Base-by-base conservation (phyloP, 2,329 filamentous ascomycete species). In the Colletotrichum orbiculare region DNA sequence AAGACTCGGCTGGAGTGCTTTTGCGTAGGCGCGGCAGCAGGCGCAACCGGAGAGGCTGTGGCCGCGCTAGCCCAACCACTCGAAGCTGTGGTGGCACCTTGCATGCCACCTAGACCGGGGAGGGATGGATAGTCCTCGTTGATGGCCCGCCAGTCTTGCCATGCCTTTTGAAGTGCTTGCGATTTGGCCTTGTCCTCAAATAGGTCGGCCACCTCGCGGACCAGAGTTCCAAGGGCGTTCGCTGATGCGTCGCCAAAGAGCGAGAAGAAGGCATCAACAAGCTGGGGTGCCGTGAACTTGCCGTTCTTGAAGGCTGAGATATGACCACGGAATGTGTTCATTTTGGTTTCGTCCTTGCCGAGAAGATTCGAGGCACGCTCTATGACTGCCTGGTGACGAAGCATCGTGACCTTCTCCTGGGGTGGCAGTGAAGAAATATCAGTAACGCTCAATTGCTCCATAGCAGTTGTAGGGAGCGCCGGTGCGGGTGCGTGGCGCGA, bases 61-160 rank as follows among this genome's bases (percentile, higher is more conserved):
- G 87, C 87, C 0, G 84, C 92, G 47, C 75, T 81, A 68, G 76
- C 88, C 88, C 91, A 87, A 64, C 86, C 86, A 60, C 81, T 85
- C 9, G 79, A 85, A 8, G 83, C 79, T 0, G 85, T 85, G 0
- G 85, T 85, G 4, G 82, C 84, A 34, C 89, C 89, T 42, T 89
- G 84, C 77, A 90, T 87, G 54, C 91, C 90, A 59, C 87, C 86
- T 1, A 92, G 85, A 0, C 91, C 91, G 1, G 95, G 94, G 1
- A 98, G 82, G 2, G 92, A 93, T 0, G 95, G 95, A 71, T 97
- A 98, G 75, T 97, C 94, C 77, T 97, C 94, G 70, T 97, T 96
- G 78, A 97, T 96, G 42, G 94, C 94, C 50, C 93, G 92, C 93
- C 95, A 97, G 77, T 97, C 92, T 71, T 93, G 93, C 94, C 95